These are phyloP conservation scores for Botrytis sinoallii DNA, from an alignment of 2,329 filamentous ascomycete genomes.

Conservation along the genomic window DNA sequence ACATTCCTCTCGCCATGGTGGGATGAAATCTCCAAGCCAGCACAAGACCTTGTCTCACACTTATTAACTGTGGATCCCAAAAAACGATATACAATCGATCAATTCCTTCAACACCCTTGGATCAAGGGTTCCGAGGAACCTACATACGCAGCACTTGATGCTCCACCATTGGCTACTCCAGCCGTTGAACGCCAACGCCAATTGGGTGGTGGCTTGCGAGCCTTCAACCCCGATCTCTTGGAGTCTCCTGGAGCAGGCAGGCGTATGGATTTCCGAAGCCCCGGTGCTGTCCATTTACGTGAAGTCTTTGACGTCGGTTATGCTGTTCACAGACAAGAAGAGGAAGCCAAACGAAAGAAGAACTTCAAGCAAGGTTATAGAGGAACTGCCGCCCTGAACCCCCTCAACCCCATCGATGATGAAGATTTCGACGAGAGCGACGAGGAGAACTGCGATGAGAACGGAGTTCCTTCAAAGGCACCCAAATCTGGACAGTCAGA, in stretches of 20 bases:
- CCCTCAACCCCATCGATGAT: conserved; percentile 62
- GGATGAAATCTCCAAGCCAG: conserved; percentile 95
- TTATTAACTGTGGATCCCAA: conserved; percentile 92
- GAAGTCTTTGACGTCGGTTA: conserved; percentile 99
- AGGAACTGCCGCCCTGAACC: conserved; percentile 60
- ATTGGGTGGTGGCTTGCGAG: conserved; percentile 38
- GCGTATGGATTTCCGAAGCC: conserved; percentile 89
- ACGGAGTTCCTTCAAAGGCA: conserved; percentile 58
- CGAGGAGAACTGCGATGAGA: conserved; percentile 57
- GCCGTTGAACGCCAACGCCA: conserved; percentile 43
- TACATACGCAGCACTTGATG: conserved; percentile 64
- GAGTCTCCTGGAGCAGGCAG: conserved; percentile 60
- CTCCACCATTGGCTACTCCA: conserved; percentile 69
- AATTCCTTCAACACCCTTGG: conserved; percentile 96
- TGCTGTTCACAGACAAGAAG: conserved; percentile 92
- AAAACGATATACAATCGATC: conserved; percentile 87
- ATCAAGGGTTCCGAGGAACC: conserved; percentile 69
- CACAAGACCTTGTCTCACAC: conserved; percentile 91
- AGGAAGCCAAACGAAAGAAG: conserved; percentile 88
- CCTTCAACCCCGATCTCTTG: conserved; percentile 55
- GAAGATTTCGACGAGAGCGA: conserved; percentile 65
- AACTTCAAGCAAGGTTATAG: conserved; percentile 71
- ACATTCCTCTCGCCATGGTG: conserved; percentile 99
- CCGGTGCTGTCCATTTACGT: conserved; percentile 88
- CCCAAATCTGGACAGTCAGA: conserved; percentile 57